Evolutionary conservation across 345 rosid species (phyloP), one percentile per base, ranked within the genome.

Genomic region (Eucalyptus guilfoylei): DNA sequence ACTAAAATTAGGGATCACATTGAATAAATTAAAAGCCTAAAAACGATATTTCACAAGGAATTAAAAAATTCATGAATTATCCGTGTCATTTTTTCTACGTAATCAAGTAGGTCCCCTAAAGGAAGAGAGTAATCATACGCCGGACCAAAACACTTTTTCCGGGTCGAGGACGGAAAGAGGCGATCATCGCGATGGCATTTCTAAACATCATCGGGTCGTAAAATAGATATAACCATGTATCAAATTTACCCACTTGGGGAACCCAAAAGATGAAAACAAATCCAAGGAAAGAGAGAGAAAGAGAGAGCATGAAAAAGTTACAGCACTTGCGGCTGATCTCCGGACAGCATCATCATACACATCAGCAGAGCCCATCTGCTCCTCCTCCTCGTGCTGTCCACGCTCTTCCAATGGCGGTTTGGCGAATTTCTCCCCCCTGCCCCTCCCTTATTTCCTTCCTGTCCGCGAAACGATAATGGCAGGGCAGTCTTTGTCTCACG

Each of bases 31-130:
- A n/a, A 14, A 64, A 64, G 1, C 4, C 4, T 4, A 5, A n/a
- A 1, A 14, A 14, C 1, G 5, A 4, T 5, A 14, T n/a, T 14
- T 0, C 5, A 4, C 3, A 3, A 14, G 14, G 0, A 4, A 64
- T 64, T 17, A 30, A 64, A 30, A 64, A 64, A 2, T 30, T 62
- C 16, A 13, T 3, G 34, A 3, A 28, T 28, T 2, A 28, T 11
- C 6, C 9, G 15, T 12, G 37, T 4, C 9, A 30, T 7, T 30
- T 13, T 30, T 48, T 48, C 17, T 15, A 4, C 14, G 7, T 64
- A 4, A 30, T 62, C 34, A 13, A 62, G 14, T 34, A 62, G 3
- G 8, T 30, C 15, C 14, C 7, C 32, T 28, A 60, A 28, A 28
- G 15, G 21, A 67, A 16, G 4, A 67, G 19, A 14, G 76, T n/a